These are phyloP conservation scores for Trichoderma pleuroti DNA, from an alignment of 2,329 filamentous ascomycete genomes.

Conservation along the genomic window DNA sequence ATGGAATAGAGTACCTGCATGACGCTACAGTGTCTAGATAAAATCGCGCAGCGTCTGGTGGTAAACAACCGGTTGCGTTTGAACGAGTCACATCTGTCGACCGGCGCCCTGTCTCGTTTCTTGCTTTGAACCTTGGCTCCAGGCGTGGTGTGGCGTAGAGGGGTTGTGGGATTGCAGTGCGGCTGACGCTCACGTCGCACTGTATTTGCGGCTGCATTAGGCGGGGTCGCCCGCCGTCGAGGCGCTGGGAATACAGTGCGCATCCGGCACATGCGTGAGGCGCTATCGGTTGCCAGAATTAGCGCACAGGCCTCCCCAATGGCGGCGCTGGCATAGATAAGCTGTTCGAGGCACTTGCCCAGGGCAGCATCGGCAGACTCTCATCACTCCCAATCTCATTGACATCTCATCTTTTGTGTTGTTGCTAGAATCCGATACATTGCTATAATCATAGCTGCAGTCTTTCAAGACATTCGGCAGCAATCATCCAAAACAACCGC, in stretches of 20 bases:
- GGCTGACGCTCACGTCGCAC: background rate
- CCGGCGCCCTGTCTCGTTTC: background rate
- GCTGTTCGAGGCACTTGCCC: conserved; percentile 11
- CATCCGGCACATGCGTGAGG: background rate
- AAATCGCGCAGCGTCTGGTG: background rate
- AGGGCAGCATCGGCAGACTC: background rate
- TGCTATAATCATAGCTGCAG: background rate
- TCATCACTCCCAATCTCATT: background rate
- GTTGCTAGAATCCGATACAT: background rate
- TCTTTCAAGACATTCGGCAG: background rate
- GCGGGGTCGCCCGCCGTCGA: background rate
- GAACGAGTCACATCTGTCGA: background rate
- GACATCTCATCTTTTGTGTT: background rate
- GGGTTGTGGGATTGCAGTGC: conserved; percentile 15
- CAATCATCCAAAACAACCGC: background rate
- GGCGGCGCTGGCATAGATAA: conserved; percentile 16
- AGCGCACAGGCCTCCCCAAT: conserved; percentile 15
- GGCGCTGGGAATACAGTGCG: background rate
- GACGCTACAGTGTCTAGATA: background rate
- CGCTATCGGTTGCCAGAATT: conserved; percentile 10
- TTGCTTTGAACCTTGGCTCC: background rate
- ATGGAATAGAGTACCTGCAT: background rate
- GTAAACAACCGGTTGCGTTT: background rate
- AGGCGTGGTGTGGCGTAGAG: conserved; percentile 14
- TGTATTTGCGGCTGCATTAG: background rate